Evolutionary conservation across 2,329 filamentous ascomycete species (phyloP), one percentile per base, ranked within the genome.

Genomic region (Hypomyces rosellus): DNA sequence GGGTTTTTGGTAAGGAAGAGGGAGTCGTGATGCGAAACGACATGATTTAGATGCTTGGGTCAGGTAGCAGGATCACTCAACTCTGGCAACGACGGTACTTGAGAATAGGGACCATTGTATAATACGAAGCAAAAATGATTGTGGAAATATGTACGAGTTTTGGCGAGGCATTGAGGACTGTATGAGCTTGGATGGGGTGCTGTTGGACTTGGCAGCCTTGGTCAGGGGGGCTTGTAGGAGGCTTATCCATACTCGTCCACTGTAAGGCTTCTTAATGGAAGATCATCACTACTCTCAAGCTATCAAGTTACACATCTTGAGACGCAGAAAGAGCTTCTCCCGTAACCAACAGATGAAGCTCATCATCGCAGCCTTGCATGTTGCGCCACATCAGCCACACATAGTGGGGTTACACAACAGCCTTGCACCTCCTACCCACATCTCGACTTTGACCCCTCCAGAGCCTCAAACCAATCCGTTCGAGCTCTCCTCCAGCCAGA

Each of bases 1-100:
- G 13, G 51, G 55, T 2, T 50, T 60, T 12, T 59, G 55, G 54
- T 59, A 33, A 53, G 22, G 20, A 30, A 30, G 25, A 15, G 20
- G 15, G 20, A 30, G 41, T n/a, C 8, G 4, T 25, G 2, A n/a
- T 33, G 30, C 12, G 20, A 44, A 20, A 14, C 13, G 38, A 41
- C 22, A 15, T 16, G 38, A 5, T 20, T 41, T 41, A 20, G 15
- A 20, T 8, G 13, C 4, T 15, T 16, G 15, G 5, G 2, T 8
- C 5, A 5, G 4, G 38, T 38, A 16, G 12, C 14, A 11, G 36
- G 36, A 37, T 11, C 7, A 20, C 40, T 18, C 40, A 5, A 25
- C 40, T n/a, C 13, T 15, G 14, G 40, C 4, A 18, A 20, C 8
- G 20, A 14, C 15, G 11, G 13, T 20, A 8, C 20, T 25, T 25